Evolutionary conservation across 73 alveolate species (phyloP).

Genomic region (Stentor roeselii): DNA sequence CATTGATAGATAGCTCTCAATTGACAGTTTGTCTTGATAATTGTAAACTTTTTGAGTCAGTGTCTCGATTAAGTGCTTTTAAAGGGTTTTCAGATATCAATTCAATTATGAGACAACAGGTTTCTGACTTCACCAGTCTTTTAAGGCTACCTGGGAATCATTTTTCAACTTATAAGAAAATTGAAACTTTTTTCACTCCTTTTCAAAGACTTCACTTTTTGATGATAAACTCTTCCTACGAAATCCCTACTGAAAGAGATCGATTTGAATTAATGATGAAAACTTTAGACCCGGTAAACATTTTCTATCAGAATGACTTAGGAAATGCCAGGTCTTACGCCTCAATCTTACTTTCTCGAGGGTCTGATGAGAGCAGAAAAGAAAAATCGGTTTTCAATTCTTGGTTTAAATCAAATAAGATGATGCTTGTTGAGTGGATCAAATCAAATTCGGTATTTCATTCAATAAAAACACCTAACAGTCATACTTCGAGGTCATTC

Average conservation of each 20-base stretch:
- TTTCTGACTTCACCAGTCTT: neutral
- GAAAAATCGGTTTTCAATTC: slow-evolving; percentile 91
- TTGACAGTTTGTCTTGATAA: slow-evolving; percentile 40
- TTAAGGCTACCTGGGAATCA: neutral
- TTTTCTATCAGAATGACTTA: slow-evolving; percentile 94
- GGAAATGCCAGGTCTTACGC: slow-evolving; percentile 91
- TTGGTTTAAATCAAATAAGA: slow-evolving; percentile 84
- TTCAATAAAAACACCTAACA: slow-evolving; percentile 82
- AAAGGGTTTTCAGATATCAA: neutral
- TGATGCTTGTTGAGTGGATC: slow-evolving; percentile 95
- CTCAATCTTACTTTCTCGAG: slow-evolving; percentile 97
- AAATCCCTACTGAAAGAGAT: slow-evolving; percentile 94
- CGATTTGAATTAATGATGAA: slow-evolving; percentile 92
- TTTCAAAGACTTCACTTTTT: slow-evolving; percentile 99
- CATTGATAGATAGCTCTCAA: slow-evolving; percentile 46
- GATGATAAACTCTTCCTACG: slow-evolving; percentile 98
- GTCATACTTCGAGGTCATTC: slow-evolving; percentile 67
- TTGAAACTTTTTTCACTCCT: slow-evolving; percentile 69
- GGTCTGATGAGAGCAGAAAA: slow-evolving; percentile 88
- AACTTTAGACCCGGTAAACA: slow-evolving; percentile 98
- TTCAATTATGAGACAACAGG: neutral
- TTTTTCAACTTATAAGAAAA: neutral
- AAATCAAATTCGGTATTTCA: slow-evolving; percentile 88
- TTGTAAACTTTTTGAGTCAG: neutral
- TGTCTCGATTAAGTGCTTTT: no score